Conservation (phyloP, 2,329 filamentous ascomycete genomes). For the Aureobasidium melanogenum region DNA sequence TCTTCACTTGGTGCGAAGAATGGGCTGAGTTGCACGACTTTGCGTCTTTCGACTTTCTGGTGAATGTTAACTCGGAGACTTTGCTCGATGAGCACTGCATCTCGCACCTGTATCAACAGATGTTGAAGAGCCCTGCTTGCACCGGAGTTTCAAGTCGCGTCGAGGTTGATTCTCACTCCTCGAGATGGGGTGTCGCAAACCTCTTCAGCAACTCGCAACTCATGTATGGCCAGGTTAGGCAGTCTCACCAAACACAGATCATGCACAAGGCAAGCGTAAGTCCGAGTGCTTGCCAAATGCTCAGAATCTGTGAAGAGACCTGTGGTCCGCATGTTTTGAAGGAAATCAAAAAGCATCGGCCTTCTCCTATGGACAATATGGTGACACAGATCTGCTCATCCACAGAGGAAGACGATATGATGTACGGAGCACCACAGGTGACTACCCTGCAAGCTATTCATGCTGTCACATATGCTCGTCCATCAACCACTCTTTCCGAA, state of each 20-base stretch:
- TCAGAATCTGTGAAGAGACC: slow-evolving; percentile 42
- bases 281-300: slow-evolving; percentile 43
- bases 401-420: slow-evolving; percentile 42
- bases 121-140: slow-evolving; percentile 29
- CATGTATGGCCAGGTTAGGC: slow-evolving; percentile 20
- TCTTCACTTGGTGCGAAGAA: slow-evolving; percentile 13
- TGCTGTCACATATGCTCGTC: slow-evolving; percentile 36
- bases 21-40: slow-evolving; percentile 7
- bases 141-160: slow-evolving; percentile 43
- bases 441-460: slow-evolving; percentile 40
- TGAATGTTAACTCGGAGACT: slow-evolving; percentile 28
- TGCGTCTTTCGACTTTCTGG: slow-evolving; percentile 13
- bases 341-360: slow-evolving; percentile 41
- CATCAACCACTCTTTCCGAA: slow-evolving; percentile 28
- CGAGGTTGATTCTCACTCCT: slow-evolving; percentile 37
- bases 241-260: slow-evolving; percentile 42
- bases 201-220: slow-evolving; percentile 33
- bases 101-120: slow-evolving; percentile 35
- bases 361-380: slow-evolving; percentile 41
- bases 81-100: slow-evolving; percentile 41
- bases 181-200: slow-evolving; percentile 31
- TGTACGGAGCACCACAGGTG: slow-evolving; percentile 31
- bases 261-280: slow-evolving; percentile 44
- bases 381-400: slow-evolving; percentile 42
- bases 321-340: slow-evolving; percentile 24